phyloP scores from a whole-genome alignment of 2,329 filamentous ascomycete species.

The Hirsutella minnesotensis region DNA sequence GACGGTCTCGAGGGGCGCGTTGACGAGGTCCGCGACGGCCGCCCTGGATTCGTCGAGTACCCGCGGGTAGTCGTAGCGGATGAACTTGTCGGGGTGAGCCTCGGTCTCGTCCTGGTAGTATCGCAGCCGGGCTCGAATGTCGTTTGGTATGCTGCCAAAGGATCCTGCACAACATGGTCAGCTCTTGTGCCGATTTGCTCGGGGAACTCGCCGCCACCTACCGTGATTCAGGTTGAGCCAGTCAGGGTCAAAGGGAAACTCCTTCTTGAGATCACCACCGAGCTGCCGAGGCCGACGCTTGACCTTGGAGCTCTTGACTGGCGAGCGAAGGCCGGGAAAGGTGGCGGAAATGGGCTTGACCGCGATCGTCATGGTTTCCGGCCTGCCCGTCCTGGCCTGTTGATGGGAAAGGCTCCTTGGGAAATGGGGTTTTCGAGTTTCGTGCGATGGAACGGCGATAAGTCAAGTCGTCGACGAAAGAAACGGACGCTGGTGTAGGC shows the following conservation, averaged over 20 bases:
- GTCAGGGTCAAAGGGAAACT: conserved; percentile 58
- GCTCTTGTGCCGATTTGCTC: no score
- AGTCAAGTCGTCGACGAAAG: no score
- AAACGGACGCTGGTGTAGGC: no score
- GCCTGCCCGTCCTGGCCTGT: no score
- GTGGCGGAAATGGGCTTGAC: no score
- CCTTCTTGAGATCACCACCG: conserved; percentile 35
- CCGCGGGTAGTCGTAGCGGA: conserved; percentile 53
- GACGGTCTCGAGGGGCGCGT: conserved; percentile 51
- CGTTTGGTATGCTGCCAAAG: conserved; percentile 62
- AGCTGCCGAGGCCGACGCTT: conserved; percentile 9
- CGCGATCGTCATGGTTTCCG: no score
- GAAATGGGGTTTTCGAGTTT: no score
- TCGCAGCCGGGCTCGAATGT: conserved; percentile 46
- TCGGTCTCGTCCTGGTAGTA: conserved; percentile 58
- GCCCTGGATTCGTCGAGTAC: conserved; percentile 55
- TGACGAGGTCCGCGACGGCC: conserved; percentile 55
- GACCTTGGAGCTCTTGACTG: neutral
- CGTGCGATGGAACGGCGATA: no score
- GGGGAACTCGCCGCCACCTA: no score
- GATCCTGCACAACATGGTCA: conserved; percentile 42
- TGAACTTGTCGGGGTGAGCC: conserved; percentile 60
- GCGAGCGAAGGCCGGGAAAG: neutral
- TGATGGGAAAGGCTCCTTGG: no score
- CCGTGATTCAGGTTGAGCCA: conserved; percentile 72